Evolutionary conservation across 495 filamentous ascomycete species (phyloP), one percentile per base, ranked within the genome.

Genomic region (Lasiosphaeriaceae sp.): DNA sequence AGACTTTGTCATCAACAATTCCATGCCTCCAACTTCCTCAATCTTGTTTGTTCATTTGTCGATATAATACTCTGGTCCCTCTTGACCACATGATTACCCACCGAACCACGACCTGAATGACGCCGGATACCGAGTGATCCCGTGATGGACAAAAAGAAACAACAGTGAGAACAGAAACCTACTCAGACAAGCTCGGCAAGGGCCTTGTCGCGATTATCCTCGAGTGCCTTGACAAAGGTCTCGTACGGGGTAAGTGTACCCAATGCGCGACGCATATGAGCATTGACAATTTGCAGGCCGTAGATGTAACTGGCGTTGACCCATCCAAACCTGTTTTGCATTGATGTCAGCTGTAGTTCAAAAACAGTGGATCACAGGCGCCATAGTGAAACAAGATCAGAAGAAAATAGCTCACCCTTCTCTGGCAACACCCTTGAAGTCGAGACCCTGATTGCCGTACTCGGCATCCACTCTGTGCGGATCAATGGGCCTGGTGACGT

Each of bases 241-340:
- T 93, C 88, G 59, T 86, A 97, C 2, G 87, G 83, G 3, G 91
- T 94, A 55, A 92, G 81, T 14, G 89, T 84, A 58, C 90, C 92
- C 17, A 98, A 78, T 0, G 94, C 90, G 45, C 92, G 85, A 67
- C 82, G 84, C 82, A 91, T 90, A 68, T 95, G 90, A 11, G 87
- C 85, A 59, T 86, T 91, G 47, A 96, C 75, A 59, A 96, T 84
- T 41, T 90, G 85, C 35, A 97, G 75, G 47, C 93, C 94, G 65
- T 91, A 90, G 46, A 97, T 86, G 67, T 92, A 97, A 65, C 90
- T 96, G 56, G 92, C 94, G 65, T 98, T 98, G 64, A 96, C 95
- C 94, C 94, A 98, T 20, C 93, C 94, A 66, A 98, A 98, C 39
- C 94, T 98, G 61, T 26, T 59, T 24, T 21, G 20, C 47, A 61